Evolutionary conservation across 2,329 filamentous ascomycete species (phyloP).

Genomic region (Exophiala bonariae): DNA sequence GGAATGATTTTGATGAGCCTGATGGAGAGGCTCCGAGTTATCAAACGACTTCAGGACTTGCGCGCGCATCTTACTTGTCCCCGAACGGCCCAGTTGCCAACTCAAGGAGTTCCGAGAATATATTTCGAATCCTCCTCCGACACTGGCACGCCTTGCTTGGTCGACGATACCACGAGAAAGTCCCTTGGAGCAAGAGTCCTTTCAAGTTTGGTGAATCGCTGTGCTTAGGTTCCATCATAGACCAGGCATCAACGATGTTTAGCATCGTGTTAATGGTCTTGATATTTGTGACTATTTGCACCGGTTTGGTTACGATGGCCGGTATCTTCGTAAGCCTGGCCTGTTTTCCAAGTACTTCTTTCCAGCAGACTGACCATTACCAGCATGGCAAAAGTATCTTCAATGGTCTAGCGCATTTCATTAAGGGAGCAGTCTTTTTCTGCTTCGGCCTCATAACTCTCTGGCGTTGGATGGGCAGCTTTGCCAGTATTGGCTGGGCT

Average conservation of each 20-base stretch:
- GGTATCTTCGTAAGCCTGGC: slow-evolving; percentile 28
- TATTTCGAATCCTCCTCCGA: background rate
- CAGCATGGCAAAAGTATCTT: slow-evolving; percentile 59
- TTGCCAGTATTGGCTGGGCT: slow-evolving; percentile 78
- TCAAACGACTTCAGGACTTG: background rate
- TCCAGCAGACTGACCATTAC: slow-evolving; percentile 5
- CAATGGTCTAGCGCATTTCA: slow-evolving; percentile 76
- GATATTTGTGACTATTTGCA: slow-evolving; percentile 12
- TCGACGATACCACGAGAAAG: background rate
- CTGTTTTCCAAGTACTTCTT: slow-evolving; percentile 11
- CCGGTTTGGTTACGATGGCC: slow-evolving; percentile 37
- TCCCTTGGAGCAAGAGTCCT: background rate
- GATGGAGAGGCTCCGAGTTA: background rate
- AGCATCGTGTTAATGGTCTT: slow-evolving; percentile 8
- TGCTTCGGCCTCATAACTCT: slow-evolving; percentile 77
- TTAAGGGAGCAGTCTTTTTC: slow-evolving; percentile 84
- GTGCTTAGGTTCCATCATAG: background rate
- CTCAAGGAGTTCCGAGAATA: background rate
- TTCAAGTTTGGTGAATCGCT: background rate
- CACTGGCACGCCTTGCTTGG: background rate
- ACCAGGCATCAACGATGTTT: background rate
- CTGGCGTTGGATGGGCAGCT: slow-evolving; percentile 77
- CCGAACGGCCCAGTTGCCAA: background rate
- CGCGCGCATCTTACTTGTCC: background rate
- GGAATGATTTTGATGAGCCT: background rate